Base-by-base conservation (phyloP, 768 basidiomycete species). In the Hygrophorus russula region DNA sequence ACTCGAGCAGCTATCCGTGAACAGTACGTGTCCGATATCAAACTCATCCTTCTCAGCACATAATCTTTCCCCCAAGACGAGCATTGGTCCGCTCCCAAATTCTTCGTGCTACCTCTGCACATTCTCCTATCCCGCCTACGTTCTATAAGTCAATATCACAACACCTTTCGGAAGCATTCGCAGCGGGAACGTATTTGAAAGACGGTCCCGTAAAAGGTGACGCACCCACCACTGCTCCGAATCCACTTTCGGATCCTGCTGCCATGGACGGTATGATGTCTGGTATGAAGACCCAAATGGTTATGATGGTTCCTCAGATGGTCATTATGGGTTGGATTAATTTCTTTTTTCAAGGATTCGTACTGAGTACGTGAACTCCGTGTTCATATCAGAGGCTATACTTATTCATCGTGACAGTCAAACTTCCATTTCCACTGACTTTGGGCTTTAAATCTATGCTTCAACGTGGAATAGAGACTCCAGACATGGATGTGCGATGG, bases 271-370 rank as follows among this genome's bases (percentile, higher is more conserved):
- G 87, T 31, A 93, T 97, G 90, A 94, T 97, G 92, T 76, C 90
- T 9, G 89, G 89, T 29, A 87, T 99, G 83, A 97, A 97, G 71
- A 97, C 94, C 14, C 96, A 99, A 63, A 90, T 89, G 74, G 91
- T 97, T 39, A 93, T 96, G 87, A 97, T 98, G 87, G 85, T 94
- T 11, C 89, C 87, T 13, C 87, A 98, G 64, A 97, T 97, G 85
- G 73, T 96, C 47, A 90, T 98, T 52, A 98, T 98, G 94, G 93
- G 92, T 41, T 98, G 94, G 88, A 97, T 99, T 65, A 97, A 92
- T 62, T 91, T 93, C 62, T 99, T 99, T 78, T 99, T 98, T 68
- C 86, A 94, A 56, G 96, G 96, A 20, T 97, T 98, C 59, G 87
- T 99, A 46, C 73, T 97, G 46, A 97, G 94, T 98, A 59, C 61